Base-by-base conservation (phyloP, 2,329 filamentous ascomycete species). In the Ophiostoma sp. region DNA sequence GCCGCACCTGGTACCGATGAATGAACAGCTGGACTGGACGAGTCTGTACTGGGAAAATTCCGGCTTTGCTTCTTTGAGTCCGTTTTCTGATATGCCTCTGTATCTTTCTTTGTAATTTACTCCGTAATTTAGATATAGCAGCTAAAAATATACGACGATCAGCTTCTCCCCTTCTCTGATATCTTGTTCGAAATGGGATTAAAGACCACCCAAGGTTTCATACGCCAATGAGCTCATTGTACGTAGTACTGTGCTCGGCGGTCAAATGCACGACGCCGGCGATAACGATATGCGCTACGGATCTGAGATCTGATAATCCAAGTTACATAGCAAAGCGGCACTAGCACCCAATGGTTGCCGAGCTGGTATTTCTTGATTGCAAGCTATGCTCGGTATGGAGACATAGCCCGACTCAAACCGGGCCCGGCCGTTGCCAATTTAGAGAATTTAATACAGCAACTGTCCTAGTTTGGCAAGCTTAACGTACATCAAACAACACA, bases 1-100 rank as follows among this genome's bases (percentile, higher is more conserved):
- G 44, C 71, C 69, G 23, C 71, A 69, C 13, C 4, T 70, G n/a
- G 70, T 67, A 3, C 69, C 70, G 1, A 52, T 71, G 20, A 70
- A 72, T 48, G 70, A 72, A 31, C 72, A 72, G 54, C 44, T 72
- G 1, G 72, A 72, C 69, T 72, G 72, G 72, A 70, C 70, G 1
- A 72, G 67, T 54, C 57, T 72, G 2, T 72, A 72, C 64, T 72
- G 72, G 72, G 72, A 71, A 8, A 72, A 72, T 31, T 64, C 60
- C 10, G 72, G 68, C 1, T 67, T 72, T 60, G 67, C 70, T 1
- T 72, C 71, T 13, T 62, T 72, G 4, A 72, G 71, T 62, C 71
- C 71, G 1, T 71, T 71, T 69, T 71, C 70, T 11, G 72, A 72
- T 5, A 70, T 72, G 64, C 70, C 54, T 23, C 57, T 72, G 70